Conservation (phyloP, 139 green algal species). For the Asterochloris sp. region DNA sequence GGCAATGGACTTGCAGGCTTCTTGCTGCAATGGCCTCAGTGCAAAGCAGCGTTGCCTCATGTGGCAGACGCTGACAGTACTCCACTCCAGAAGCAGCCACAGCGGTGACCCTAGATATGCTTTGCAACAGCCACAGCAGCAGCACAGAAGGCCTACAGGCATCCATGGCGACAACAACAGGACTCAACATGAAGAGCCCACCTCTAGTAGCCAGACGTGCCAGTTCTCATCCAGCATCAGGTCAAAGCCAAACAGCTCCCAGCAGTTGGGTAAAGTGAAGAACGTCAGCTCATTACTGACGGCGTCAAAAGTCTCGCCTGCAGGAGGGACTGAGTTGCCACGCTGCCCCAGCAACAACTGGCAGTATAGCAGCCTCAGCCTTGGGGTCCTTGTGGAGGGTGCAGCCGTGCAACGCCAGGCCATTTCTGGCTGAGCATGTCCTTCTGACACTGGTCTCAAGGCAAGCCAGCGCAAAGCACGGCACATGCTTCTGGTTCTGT, state of each 20-base stretch:
- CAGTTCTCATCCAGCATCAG: constrained; percentile 40
- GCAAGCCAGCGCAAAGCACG: neutral
- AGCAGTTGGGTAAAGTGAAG: constrained; percentile 48
- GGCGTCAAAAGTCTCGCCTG: constrained; percentile 40
- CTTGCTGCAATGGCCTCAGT: too few relatives aligned
- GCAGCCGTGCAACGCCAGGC: too few relatives aligned
- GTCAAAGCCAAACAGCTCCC: constrained; percentile 52
- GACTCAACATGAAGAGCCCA: neutral
- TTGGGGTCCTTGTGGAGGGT: too few relatives aligned
- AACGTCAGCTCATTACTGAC: constrained; percentile 38
- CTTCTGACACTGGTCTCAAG: neutral
- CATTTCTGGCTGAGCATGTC: neutral
- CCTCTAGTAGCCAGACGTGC: constrained; percentile 42
- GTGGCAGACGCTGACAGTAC: too few relatives aligned
- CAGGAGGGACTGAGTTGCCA: neutral
- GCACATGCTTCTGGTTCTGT: too few relatives aligned
- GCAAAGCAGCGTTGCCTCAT: too few relatives aligned
- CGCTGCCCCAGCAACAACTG: neutral
- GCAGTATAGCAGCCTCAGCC: too few relatives aligned
- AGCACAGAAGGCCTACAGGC: neutral
- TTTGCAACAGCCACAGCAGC: neutral
- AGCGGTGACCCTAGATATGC: too few relatives aligned
- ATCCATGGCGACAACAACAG: neutral
- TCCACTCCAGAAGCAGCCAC: too few relatives aligned
- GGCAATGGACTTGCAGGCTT: too few relatives aligned